phyloP scores from a whole-genome alignment of 257 asterid genomes.

The Thymus mandschuricus region DNA sequence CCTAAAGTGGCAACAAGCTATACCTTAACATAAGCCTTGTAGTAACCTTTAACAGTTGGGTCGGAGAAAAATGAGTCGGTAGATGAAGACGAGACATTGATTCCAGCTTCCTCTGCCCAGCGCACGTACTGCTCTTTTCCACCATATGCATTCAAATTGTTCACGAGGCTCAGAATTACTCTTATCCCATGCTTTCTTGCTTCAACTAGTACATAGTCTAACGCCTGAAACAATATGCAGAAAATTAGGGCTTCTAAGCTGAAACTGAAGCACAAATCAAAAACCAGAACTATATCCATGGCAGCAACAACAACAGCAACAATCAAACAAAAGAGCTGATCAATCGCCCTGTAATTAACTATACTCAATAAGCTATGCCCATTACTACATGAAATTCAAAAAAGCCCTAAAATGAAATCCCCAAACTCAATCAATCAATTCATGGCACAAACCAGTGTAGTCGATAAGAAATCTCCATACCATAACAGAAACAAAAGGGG shows the following conservation, averaged over 20 bases:
- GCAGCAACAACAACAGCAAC: too few species aligned
- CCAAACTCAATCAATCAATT: too few species aligned
- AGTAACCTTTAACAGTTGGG: constrained; percentile 41
- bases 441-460: too few species aligned
- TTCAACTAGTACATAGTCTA: constrained; percentile 58
- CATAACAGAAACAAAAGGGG: too few species aligned
- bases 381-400: too few species aligned
- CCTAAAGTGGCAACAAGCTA: background rate
- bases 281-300: background rate
- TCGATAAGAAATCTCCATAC: too few species aligned
- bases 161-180: constrained; percentile 57
- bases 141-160: constrained; percentile 59
- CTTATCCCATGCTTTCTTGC: constrained; percentile 56
- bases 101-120: constrained; percentile 62
- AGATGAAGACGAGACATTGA: constrained; percentile 35
- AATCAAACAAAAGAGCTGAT: too few species aligned
- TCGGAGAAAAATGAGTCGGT: constrained; percentile 52
- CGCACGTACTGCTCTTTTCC: constrained; percentile 60
- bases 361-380: too few species aligned
- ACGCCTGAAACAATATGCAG: constrained; percentile 38
- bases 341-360: too few species aligned
- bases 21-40: constrained; percentile 57
- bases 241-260: too few species aligned
- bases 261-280: background rate
- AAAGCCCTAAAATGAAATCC: too few species aligned